Evolutionary conservation across 208 protist genomes (phyloP).

Genomic region (Balamuthia mandrillaris): DNA sequence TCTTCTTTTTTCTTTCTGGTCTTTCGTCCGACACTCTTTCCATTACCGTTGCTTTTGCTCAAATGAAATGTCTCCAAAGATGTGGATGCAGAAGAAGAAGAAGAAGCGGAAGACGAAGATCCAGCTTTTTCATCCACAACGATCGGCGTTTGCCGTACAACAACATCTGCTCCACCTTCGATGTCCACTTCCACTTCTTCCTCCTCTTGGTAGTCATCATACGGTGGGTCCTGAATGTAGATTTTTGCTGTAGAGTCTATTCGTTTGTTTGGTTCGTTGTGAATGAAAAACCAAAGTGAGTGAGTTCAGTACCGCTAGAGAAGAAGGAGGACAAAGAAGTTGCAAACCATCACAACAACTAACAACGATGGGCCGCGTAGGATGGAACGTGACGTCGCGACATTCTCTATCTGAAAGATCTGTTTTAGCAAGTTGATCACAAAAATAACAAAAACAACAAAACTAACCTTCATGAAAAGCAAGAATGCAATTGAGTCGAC

Average conservation of each 20-base stretch:
- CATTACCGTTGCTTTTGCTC: neutral
- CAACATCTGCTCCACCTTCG: slow-evolving; percentile 2
- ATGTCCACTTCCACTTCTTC: slow-evolving; percentile 6
- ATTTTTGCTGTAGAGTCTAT: slow-evolving; percentile 29
- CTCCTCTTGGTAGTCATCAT: neutral
- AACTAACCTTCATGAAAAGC: slow-evolving; percentile 13
- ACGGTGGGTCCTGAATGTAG: slow-evolving; percentile 6
- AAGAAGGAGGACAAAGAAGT: neutral
- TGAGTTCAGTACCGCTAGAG: neutral
- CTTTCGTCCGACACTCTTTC: neutral
- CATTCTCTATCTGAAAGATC: neutral
- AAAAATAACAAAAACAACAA: neutral
- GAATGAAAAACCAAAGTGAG: neutral
- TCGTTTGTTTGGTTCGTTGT: neutral
- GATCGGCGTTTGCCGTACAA: too few species aligned
- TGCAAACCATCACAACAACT: slow-evolving; percentile 13
- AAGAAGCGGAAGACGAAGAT: too few species aligned
- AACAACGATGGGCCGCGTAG: neutral
- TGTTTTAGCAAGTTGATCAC: neutral
- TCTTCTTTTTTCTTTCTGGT: neutral
- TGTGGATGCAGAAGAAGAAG: too few species aligned
- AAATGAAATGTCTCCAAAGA: too few species aligned
- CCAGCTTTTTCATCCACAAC: too few species aligned
- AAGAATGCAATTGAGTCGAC: neutral
- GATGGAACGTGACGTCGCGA: neutral